Percentiles rank a stretch among this genome's conserved stretches.
Evolutionary conservation across 148 eudicot genomes (phyloP).

Genomic region (Rhododendron kiyosumense): DNA sequence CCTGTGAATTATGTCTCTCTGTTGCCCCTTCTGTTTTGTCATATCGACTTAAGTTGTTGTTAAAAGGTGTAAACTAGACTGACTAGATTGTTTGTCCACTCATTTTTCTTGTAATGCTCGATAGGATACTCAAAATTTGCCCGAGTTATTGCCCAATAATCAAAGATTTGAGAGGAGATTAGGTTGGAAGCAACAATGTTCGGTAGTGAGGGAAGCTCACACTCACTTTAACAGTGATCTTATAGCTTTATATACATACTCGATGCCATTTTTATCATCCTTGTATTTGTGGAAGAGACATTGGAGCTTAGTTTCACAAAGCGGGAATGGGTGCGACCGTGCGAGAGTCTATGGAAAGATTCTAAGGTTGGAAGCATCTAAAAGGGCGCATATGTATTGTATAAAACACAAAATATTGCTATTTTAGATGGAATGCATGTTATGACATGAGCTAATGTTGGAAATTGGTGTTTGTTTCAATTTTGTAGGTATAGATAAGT

Average conservation of each 20-base stretch:
- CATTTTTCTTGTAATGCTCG: neutral
- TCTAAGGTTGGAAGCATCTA: neutral
- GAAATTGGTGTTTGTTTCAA: neutral
- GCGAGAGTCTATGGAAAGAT: neutral
- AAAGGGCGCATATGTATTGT: neutral
- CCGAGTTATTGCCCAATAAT: neutral
- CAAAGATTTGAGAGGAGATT: neutral
- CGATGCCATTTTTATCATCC: neutral
- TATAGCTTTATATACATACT: neutral
- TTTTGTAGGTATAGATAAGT: neutral
- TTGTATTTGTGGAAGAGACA: neutral
- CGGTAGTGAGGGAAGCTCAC: neutral
- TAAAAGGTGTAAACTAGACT: neutral
- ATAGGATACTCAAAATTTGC: neutral
- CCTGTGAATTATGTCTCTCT: neutral
- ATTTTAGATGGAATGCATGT: neutral
- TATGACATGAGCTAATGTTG: neutral
- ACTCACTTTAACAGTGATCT: neutral
- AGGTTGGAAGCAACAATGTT: neutral
- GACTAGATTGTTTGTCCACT: conserved; percentile 5
- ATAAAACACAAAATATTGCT: neutral
- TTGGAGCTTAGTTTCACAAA: neutral
- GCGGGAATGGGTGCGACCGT: neutral
- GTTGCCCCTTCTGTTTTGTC: neutral
- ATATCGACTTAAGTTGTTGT: neutral